phyloP scores from a whole-genome alignment of 345 rosid genomes.

The Sisymbrium irio region DNA sequence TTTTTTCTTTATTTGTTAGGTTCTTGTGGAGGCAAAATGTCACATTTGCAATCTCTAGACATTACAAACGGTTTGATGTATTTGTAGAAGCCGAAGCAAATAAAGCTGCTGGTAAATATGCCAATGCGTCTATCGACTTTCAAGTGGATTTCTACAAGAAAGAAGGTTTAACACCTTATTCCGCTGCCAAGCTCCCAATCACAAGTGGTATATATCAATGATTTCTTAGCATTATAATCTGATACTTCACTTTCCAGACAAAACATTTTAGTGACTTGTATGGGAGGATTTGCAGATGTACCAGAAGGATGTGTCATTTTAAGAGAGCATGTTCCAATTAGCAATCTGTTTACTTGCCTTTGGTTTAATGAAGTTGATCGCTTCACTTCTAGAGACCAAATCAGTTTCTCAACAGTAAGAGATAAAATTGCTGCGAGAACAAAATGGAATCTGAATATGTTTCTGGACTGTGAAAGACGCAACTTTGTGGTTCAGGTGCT shows the following conservation, averaged over 20 bases:
- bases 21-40: conserved; percentile 85
- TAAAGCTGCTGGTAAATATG: conserved; percentile 87
- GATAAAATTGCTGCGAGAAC: conserved; percentile 66
- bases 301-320: conserved; percentile 94
- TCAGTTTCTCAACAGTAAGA: conserved; percentile 82
- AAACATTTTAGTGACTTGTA: neutral
- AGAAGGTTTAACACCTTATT: conserved; percentile 77
- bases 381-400: conserved; percentile 84
- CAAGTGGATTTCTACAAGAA: conserved; percentile 77
- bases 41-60: conserved; percentile 81
- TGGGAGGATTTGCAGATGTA: conserved; percentile 57
- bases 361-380: conserved; percentile 95
- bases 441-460: conserved; percentile 78
- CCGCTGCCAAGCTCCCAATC: conserved; percentile 74
- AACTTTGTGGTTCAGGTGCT: conserved; percentile 90
- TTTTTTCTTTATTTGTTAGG: too few species aligned
- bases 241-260: neutral
- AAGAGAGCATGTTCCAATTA: conserved; percentile 85
- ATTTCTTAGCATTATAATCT: neutral
- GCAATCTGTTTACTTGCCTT: conserved; percentile 79
- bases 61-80: conserved; percentile 78
- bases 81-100: conserved; percentile 84
- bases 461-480: conserved; percentile 85
- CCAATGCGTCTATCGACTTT: conserved; percentile 74
- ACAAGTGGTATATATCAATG: conserved; percentile 53